Percentiles rank a stretch among this genome's conserved stretches.
These are phyloP conservation scores for Kodamaea nitidulidarum DNA, from an alignment of 805 yeast genomes.

Conservation along the genomic window DNA sequence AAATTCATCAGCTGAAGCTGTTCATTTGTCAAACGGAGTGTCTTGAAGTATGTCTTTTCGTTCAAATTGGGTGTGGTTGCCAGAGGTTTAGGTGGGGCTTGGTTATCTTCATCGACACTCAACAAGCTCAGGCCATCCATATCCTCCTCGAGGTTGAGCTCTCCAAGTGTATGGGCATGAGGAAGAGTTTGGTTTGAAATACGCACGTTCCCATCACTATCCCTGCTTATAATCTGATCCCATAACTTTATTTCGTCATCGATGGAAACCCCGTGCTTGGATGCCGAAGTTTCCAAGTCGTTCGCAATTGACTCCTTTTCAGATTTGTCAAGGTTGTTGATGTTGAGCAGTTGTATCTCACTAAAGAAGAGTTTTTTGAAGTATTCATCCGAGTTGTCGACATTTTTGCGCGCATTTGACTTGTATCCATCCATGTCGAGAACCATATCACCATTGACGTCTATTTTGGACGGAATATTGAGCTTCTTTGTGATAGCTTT, in stretches of 20 bases:
- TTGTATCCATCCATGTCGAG: conserved; percentile 96
- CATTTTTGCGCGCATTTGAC: conserved; percentile 66
- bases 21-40: conserved; percentile 86
- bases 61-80: conserved; percentile 8
- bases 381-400: conserved; percentile 70
- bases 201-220: conserved; percentile 63
- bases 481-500: conserved; percentile 61
- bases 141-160: conserved; percentile 1
- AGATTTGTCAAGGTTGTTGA: conserved; percentile 2
- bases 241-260: conserved; percentile 27
- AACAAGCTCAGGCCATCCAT: background rate
- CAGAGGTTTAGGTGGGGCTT: background rate
- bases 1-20: conserved; percentile 73
- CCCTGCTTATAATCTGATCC: conserved; percentile 45
- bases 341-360: conserved; percentile 46
- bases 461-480: conserved; percentile 84
- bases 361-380: conserved; percentile 70
- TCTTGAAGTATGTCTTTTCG: conserved; percentile 62
- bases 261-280: conserved; percentile 5
- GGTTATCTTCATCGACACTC: conserved; percentile 2
- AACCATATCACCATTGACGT: conserved; percentile 83
- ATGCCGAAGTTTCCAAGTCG: conserved; percentile 1
- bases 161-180: conserved; percentile 3
- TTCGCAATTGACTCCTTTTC: conserved; percentile 8
- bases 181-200: conserved; percentile 31